Percentiles rank a stretch among this genome's conserved stretches.
These are phyloP conservation scores for Monosporascus sp. DNA, from an alignment of 2,329 filamentous ascomycete genomes.

Conservation along the genomic window DNA sequence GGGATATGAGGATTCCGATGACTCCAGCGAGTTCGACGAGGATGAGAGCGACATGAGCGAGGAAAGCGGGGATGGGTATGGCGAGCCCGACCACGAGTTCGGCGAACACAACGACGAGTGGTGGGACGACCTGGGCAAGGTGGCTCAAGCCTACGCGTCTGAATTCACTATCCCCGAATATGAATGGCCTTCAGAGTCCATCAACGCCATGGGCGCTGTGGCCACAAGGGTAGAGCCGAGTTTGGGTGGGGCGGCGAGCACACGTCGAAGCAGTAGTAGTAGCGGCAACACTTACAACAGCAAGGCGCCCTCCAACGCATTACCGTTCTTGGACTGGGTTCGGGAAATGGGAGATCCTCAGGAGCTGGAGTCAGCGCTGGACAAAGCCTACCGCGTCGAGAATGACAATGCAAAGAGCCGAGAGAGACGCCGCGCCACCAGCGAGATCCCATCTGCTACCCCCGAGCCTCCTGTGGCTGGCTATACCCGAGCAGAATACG, in stretches of 20 bases:
- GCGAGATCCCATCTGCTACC: background rate
- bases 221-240: background rate
- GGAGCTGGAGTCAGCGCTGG: background rate
- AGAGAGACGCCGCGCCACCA: background rate
- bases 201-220: background rate
- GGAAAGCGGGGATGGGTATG: background rate
- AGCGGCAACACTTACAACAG: background rate
- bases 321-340: too few species aligned
- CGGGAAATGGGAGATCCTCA: background rate
- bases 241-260: background rate
- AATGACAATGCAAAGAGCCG: background rate
- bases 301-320: background rate
- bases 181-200: background rate
- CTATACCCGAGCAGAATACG: too few species aligned
- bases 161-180: background rate
- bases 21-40: background rate
- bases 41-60: background rate
- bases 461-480: background rate
- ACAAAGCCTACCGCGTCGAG: background rate
- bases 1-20: background rate
- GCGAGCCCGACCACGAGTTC: background rate
- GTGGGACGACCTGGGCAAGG: conserved; percentile 6
- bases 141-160: background rate
- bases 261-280: too few species aligned
- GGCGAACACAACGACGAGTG: conserved; percentile 1